Evolutionary conservation across 2,329 filamentous ascomycete genomes (phyloP).

Genomic region (Ophiostoma fasciatum): DNA sequence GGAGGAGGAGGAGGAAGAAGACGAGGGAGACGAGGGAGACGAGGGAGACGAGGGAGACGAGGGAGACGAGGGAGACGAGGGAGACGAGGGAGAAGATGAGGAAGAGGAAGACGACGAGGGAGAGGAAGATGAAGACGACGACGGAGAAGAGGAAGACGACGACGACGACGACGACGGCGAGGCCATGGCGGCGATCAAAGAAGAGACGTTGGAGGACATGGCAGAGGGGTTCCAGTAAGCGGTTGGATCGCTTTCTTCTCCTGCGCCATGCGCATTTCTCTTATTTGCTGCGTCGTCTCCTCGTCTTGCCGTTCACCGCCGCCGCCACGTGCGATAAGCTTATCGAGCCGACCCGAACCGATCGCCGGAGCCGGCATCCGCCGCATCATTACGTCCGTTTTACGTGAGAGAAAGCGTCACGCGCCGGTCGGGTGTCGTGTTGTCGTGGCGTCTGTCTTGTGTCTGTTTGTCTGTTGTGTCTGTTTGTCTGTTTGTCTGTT

Average conservation of each 20-base stretch:
- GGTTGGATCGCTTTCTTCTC: not conserved
- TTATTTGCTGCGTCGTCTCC: not conserved
- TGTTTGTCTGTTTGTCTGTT: too few species aligned
- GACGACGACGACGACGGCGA: not conserved
- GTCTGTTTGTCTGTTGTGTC: too few species aligned
- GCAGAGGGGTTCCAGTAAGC: too few species aligned
- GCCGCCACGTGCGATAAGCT: too few species aligned
- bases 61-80: conserved; percentile 3
- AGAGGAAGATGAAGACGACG: conserved; percentile 2
- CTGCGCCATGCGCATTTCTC: not conserved
- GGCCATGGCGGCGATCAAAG: too few species aligned
- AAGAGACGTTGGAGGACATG: conserved; percentile 6
- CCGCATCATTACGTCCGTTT: conserved; percentile 3
- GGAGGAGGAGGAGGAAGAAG: conserved; percentile 2
- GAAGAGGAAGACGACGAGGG: not conserved
- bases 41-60: conserved; percentile 4
- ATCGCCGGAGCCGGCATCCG: not conserved
- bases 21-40: conserved; percentile 7
- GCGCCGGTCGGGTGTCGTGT: not conserved
- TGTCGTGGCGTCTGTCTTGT: too few species aligned
- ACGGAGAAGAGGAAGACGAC: conserved; percentile 4
- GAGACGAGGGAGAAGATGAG: conserved; percentile 1
- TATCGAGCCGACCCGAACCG: too few species aligned
- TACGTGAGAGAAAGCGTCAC: conserved; percentile 4
- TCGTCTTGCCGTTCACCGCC: too few species aligned